These are phyloP conservation scores for Chloranthus sessilifolius DNA, from an alignment of 164 flowering plant genomes.

Conservation along the genomic window DNA sequence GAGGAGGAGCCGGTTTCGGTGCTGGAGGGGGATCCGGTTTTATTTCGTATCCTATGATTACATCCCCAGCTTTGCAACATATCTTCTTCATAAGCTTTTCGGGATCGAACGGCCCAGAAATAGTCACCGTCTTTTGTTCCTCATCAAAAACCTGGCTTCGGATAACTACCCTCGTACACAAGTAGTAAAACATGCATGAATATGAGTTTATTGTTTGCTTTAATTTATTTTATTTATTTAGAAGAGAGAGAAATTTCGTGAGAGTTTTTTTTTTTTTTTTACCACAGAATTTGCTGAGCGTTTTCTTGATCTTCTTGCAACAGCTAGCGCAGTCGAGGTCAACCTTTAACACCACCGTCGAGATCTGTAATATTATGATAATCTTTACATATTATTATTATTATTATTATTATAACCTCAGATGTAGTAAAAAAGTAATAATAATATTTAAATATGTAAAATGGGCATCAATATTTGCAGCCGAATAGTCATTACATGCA, in stretches of 20 bases:
- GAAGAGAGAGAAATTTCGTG: background rate
- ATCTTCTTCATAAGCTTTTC: background rate
- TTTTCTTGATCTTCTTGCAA: slow-evolving; percentile 34
- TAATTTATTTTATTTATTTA: no score
- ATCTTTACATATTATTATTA: background rate
- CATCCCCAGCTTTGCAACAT: background rate
- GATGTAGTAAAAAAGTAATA: no score
- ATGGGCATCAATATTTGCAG: no score
- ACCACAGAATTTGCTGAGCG: slow-evolving; percentile 30
- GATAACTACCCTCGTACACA: background rate
- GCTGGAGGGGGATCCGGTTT: background rate
- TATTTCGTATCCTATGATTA: background rate
- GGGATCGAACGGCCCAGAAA: slow-evolving; percentile 2
- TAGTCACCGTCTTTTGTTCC: background rate
- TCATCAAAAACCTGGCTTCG: background rate
- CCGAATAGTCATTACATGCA: no score
- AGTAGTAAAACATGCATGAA: no score
- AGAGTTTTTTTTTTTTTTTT: slow-evolving; percentile 8
- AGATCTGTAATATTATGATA: slow-evolving; percentile 15
- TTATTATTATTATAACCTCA: no score
- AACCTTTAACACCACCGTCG: slow-evolving; percentile 26
- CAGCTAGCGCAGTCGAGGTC: slow-evolving; percentile 35
- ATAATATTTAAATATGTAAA: no score
- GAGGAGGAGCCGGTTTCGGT: no score
- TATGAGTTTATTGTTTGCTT: no score